Conservation (phyloP, 495 filamentous ascomycete genomes). For the Podospora pseudoanserina region DNA sequence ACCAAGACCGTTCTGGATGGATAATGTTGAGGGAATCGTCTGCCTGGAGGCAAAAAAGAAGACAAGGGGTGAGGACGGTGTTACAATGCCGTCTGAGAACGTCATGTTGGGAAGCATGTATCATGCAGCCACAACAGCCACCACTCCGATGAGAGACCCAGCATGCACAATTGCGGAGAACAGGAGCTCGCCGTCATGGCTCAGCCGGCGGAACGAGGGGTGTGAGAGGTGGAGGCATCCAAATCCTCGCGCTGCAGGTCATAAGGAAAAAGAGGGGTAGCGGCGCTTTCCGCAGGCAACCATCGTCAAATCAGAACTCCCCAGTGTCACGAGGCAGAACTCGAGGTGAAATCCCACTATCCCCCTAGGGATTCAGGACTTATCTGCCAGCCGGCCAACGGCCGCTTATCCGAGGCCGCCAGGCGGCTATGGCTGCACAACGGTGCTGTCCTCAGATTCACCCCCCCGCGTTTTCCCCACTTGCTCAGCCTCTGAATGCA, state of each 20-base stretch:
- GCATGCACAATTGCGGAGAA: background rate
- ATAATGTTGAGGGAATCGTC: slow-evolving; percentile 11
- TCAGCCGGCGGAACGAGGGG: slow-evolving; percentile 4
- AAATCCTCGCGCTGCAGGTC: slow-evolving; percentile 3
- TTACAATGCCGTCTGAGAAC: slow-evolving; percentile 5
- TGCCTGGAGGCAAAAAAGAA: slow-evolving; percentile 17
- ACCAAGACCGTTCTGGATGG: slow-evolving; percentile 5
- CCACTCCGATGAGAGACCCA: background rate
- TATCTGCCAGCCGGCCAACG: slow-evolving; percentile 18
- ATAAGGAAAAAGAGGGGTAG: slow-evolving; percentile 13
- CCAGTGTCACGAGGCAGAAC: slow-evolving; percentile 17
- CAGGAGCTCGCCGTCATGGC: background rate
- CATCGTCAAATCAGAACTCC: slow-evolving; percentile 15
- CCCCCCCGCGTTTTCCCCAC: slow-evolving; percentile 6
- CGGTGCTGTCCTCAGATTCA: slow-evolving; percentile 1
- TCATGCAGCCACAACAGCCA: background rate
- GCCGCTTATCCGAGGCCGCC: slow-evolving; percentile 22
- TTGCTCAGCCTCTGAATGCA: slow-evolving; percentile 5
- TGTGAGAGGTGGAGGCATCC: slow-evolving; percentile 8
- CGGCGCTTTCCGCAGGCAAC: slow-evolving; percentile 17
- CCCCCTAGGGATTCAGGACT: background rate
- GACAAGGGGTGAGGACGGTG: background rate
- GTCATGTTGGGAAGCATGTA: background rate
- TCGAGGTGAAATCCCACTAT: slow-evolving; percentile 18
- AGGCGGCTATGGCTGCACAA: slow-evolving; percentile 23